These are phyloP conservation scores for Aspergillus sp. DNA, from an alignment of 2,329 filamentous ascomycete species.

Conservation along the genomic window DNA sequence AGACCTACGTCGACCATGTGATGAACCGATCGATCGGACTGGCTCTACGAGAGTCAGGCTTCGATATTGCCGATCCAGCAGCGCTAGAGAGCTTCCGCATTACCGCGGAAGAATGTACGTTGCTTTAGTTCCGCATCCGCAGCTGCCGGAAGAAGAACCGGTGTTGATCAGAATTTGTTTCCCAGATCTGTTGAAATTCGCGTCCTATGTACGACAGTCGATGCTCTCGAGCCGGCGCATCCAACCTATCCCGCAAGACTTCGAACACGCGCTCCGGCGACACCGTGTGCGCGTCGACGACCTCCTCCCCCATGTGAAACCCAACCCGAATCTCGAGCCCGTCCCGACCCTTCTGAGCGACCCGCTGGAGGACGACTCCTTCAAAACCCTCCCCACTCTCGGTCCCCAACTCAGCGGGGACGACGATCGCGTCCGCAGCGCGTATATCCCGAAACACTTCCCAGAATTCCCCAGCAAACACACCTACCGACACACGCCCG, in stretches of 20 bases:
- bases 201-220: conserved; percentile 53
- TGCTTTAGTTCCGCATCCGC: not conserved
- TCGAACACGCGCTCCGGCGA: conserved; percentile 46
- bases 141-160: not conserved
- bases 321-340: conserved; percentile 18
- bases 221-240: conserved; percentile 58
- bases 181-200: conserved; percentile 54
- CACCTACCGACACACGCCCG: conserved; percentile 60
- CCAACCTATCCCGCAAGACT: conserved; percentile 58
- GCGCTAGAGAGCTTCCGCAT: conserved; percentile 57
- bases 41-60: conserved; percentile 52
- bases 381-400: conserved; percentile 44
- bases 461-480: conserved; percentile 62
- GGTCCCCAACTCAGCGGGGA: conserved; percentile 51
- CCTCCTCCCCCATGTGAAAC: conserved; percentile 33
- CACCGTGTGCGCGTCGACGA: conserved; percentile 29
- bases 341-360: conserved; percentile 35
- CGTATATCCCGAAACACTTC: conserved; percentile 60
- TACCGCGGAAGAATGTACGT: conserved; percentile 59
- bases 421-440: conserved; percentile 44
- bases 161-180: conserved; percentile 20
- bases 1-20: conserved; percentile 53
- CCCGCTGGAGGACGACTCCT: conserved; percentile 35
- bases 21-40: conserved; percentile 55
- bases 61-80: conserved; percentile 53